Evolutionary conservation across 2,329 filamentous ascomycete species (phyloP).

Genomic region (Cercospora sojina): DNA sequence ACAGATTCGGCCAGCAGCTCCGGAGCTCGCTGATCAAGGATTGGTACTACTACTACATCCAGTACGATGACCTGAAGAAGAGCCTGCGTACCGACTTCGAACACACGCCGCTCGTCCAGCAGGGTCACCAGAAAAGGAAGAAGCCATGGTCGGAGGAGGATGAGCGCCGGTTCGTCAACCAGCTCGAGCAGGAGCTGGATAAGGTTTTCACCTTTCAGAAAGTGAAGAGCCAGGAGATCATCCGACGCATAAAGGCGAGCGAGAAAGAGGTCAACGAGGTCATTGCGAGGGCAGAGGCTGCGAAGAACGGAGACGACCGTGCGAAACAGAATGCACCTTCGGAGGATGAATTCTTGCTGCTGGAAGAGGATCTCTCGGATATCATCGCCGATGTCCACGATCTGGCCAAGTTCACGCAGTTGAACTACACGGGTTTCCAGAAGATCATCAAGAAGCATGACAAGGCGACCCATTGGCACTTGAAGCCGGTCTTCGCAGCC

Average conservation of each 20-base stretch:
- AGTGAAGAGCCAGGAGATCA: slow-evolving; percentile 94
- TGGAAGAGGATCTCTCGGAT: slow-evolving; percentile 94
- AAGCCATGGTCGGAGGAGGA: slow-evolving; percentile 86
- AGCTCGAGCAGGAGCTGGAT: slow-evolving; percentile 88
- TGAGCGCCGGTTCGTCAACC: slow-evolving; percentile 80
- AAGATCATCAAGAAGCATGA: slow-evolving; percentile 99
- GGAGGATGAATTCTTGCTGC: slow-evolving; percentile 89
- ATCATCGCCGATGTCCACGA: slow-evolving; percentile 99
- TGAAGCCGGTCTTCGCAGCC: slow-evolving; percentile 93
- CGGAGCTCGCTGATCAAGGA: slow-evolving; percentile 94
- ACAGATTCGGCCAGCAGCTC: slow-evolving; percentile 90
- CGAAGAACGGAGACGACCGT: slow-evolving; percentile 44
- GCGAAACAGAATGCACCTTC: slow-evolving; percentile 54
- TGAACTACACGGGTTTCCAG: slow-evolving; percentile 99
- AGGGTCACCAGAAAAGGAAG: slow-evolving; percentile 40
- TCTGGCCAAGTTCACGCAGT: slow-evolving; percentile 93
- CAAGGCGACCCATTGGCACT: slow-evolving; percentile 90
- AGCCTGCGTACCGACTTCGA: slow-evolving; percentile 75
- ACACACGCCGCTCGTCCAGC: slow-evolving; percentile 46
- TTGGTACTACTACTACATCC: slow-evolving; percentile 98
- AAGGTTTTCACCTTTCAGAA: slow-evolving; percentile 98
- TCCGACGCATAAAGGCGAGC: slow-evolving; percentile 80
- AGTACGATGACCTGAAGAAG: slow-evolving; percentile 89
- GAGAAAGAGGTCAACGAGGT: slow-evolving; percentile 90
- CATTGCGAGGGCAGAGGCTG: slow-evolving; percentile 62